Evolutionary conservation across 306 rosid genomes (phyloP).

Genomic region (Betula pendula): DNA sequence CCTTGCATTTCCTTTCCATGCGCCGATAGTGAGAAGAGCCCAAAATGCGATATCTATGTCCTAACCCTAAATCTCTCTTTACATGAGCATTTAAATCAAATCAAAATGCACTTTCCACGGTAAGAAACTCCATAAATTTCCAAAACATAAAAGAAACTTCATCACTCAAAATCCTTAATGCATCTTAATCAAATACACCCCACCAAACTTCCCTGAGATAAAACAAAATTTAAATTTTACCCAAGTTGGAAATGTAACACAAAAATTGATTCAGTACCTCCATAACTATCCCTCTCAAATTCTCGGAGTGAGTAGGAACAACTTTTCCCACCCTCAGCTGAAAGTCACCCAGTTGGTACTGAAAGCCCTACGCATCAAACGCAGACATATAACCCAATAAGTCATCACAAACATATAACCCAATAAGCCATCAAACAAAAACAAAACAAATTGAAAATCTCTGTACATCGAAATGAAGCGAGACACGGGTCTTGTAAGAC

Average conservation of each 20-base stretch:
- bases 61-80: not conserved
- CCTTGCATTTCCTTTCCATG: not conserved
- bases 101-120: not conserved
- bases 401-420: not conserved
- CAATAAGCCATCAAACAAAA: not conserved
- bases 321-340: constrained; percentile 79
- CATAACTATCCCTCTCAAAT: constrained; percentile 83
- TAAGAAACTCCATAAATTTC: not conserved
- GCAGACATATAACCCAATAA: not conserved
- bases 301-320: constrained; percentile 68
- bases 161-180: not conserved
- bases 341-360: constrained; percentile 82
- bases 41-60: constrained; percentile 1
- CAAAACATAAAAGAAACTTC: not conserved
- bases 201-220: not conserved
- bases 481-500: constrained; percentile 77
- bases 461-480: constrained; percentile 75
- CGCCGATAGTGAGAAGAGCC: not conserved
- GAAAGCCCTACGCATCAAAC: constrained; percentile 42
- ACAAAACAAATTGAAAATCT: not conserved
- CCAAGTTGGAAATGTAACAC: not conserved
- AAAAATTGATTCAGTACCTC: constrained; percentile 51
- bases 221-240: not conserved
- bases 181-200: not conserved
- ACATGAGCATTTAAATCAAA: not conserved